Evolutionary conservation across 1,284 basidiomycete genomes (phyloP).

Genomic region (Tilletia indica): DNA sequence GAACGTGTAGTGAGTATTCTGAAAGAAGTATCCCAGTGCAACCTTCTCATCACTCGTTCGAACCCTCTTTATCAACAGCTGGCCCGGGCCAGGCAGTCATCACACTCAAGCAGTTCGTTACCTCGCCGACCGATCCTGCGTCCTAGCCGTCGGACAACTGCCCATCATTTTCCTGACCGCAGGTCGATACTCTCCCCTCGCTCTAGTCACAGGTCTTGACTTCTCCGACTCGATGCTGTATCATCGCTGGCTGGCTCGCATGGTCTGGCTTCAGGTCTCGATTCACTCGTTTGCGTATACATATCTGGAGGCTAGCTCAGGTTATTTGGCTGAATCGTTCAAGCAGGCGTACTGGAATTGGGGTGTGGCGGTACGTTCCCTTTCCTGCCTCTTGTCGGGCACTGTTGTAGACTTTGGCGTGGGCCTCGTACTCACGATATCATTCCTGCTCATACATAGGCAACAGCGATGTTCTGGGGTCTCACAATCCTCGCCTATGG

Average conservation of each 20-base stretch:
- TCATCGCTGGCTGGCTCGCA: slow-evolving; percentile 54
- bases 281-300: slow-evolving; percentile 43
- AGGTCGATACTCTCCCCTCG: slow-evolving; percentile 50
- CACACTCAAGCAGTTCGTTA: slow-evolving; percentile 30
- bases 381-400: neutral
- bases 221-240: slow-evolving; percentile 52
- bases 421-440: no score
- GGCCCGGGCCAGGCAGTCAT: slow-evolving; percentile 24
- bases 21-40: neutral
- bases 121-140: slow-evolving; percentile 41
- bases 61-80: neutral
- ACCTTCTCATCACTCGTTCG: neutral
- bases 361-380: slow-evolving; percentile 40
- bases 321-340: slow-evolving; percentile 20
- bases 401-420: neutral
- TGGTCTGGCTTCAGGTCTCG: slow-evolving; percentile 40
- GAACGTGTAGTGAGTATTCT: slow-evolving; percentile 17
- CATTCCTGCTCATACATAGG: neutral
- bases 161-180: slow-evolving; percentile 53
- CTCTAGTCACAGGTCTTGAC: slow-evolving; percentile 39
- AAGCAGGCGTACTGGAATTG: slow-evolving; percentile 44
- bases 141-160: slow-evolving; percentile 41
- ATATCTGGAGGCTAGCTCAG: slow-evolving; percentile 18
- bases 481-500: slow-evolving; percentile 32
- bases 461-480: slow-evolving; percentile 30